These are phyloP conservation scores for Grosmannia serpens DNA, from an alignment of 2,329 filamentous ascomycete genomes.

Conservation along the genomic window DNA sequence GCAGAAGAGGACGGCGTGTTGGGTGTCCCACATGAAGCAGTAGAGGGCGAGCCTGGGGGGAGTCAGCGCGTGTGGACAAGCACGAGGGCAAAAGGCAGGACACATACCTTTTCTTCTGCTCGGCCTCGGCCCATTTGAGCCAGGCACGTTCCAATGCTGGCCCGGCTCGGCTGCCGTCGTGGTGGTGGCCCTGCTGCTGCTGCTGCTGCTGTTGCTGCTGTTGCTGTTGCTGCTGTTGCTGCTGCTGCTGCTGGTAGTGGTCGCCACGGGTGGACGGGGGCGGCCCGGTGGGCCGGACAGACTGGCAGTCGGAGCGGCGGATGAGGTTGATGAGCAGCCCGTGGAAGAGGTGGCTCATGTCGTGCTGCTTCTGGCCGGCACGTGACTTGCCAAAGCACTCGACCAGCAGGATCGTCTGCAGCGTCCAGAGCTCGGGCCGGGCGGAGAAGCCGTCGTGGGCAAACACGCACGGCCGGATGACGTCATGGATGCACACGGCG, in stretches of 20 bases:
- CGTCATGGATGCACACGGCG: slow-evolving; percentile 12
- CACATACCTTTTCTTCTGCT: slow-evolving; percentile 9
- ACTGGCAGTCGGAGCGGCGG: slow-evolving; percentile 11
- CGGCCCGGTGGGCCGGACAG: slow-evolving; percentile 1
- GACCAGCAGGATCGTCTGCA: slow-evolving; percentile 10
- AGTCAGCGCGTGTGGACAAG: not conserved
- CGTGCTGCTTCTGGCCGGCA: slow-evolving; percentile 12
- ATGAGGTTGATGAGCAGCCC: slow-evolving; percentile 12
- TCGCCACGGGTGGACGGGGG: not conserved
- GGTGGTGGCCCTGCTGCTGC: too few relatives aligned
- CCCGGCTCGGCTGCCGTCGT: not conserved
- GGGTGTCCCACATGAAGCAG: slow-evolving; percentile 13
- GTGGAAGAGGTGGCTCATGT: slow-evolving; percentile 13
- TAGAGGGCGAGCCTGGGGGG: slow-evolving; percentile 6
- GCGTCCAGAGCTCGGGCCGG: slow-evolving; percentile 8
- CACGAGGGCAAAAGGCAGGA: not conserved
- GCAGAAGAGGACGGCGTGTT: slow-evolving; percentile 13
- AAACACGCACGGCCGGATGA: slow-evolving; percentile 11
- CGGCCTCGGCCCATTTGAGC: slow-evolving; percentile 6
- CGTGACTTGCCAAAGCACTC: slow-evolving; percentile 13
- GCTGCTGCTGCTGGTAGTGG: too few relatives aligned
- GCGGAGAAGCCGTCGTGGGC: slow-evolving; percentile 9
- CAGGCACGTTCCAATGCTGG: slow-evolving; percentile 1
- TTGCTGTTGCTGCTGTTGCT: too few relatives aligned
- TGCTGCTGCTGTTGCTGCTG: too few relatives aligned